A percentile compares a stretch with the other conserved stretches of the same genome.
Evolutionary conservation across 192 early-diverging fungal species (phyloP).

Genomic region (Fimicolochytrium jonesii): DNA sequence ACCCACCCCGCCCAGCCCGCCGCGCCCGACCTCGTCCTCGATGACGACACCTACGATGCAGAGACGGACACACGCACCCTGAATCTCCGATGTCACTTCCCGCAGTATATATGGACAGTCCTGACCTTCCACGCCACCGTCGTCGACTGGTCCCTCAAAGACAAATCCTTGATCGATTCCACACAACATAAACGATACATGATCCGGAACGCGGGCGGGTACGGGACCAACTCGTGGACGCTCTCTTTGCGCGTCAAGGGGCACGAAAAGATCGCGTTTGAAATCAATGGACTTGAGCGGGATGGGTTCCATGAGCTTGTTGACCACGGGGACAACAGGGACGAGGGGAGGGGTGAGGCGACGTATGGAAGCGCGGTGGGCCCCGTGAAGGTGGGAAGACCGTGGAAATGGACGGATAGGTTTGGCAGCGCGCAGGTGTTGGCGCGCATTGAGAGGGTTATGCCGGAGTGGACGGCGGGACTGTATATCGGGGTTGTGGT

Average conservation of each 20-base stretch:
- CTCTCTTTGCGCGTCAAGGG: slow-evolving; percentile 25
- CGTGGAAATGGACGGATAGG: slow-evolving; percentile 35
- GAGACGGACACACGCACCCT: slow-evolving; percentile 43
- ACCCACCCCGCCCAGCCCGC: no score
- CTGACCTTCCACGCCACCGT: slow-evolving; percentile 59
- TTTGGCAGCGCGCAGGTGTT: slow-evolving; percentile 34
- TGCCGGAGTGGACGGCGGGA: slow-evolving; percentile 36
- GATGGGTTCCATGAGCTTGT: slow-evolving; percentile 34
- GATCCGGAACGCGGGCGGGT: slow-evolving; percentile 35
- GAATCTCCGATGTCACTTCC: slow-evolving; percentile 37
- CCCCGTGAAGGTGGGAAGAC: slow-evolving; percentile 8
- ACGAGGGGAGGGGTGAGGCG: background rate
- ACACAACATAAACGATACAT: slow-evolving; percentile 6
- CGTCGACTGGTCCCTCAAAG: slow-evolving; percentile 47
- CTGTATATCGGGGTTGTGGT: slow-evolving; percentile 33
- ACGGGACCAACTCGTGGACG: slow-evolving; percentile 29
- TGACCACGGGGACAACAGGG: slow-evolving; percentile 17
- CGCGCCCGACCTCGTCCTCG: slow-evolving; percentile 35
- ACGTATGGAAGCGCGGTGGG: slow-evolving; percentile 2
- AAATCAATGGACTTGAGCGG: slow-evolving; percentile 32
- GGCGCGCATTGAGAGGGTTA: slow-evolving; percentile 22
- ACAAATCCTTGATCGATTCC: background rate
- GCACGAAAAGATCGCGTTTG: slow-evolving; percentile 11
- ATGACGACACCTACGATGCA: slow-evolving; percentile 42
- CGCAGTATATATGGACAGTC: slow-evolving; percentile 60